Conservation (phyloP, 208 protist species). For the Crithidia expoeki region DNA sequence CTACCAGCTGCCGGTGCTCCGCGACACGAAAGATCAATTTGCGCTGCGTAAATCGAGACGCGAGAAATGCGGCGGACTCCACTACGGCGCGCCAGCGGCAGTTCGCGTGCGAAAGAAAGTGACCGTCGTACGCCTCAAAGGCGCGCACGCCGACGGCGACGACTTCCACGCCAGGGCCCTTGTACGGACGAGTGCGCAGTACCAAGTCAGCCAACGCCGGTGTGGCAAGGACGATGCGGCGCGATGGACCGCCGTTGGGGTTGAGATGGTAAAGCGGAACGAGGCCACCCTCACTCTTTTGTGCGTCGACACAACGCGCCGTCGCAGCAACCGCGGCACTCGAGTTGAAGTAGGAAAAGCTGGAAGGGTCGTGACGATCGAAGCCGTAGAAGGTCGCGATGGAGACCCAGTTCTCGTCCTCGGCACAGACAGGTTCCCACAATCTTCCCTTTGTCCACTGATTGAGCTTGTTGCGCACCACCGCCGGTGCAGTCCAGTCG, state of each 20-base stretch:
- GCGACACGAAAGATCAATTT: slow-evolving; percentile 58
- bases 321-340: not conserved
- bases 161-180: slow-evolving; percentile 91
- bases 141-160: slow-evolving; percentile 80
- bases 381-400: slow-evolving; percentile 84
- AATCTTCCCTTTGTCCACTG: slow-evolving; percentile 90
- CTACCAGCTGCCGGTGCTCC: slow-evolving; percentile 48
- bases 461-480: slow-evolving; percentile 75
- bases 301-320: not conserved
- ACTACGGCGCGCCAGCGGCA: slow-evolving; percentile 89
- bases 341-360: slow-evolving; percentile 48
- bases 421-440: slow-evolving; percentile 64
- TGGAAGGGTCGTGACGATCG: slow-evolving; percentile 38
- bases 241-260: slow-evolving; percentile 66
- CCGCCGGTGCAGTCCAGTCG: slow-evolving; percentile 39
- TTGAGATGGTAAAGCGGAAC: slow-evolving; percentile 89
- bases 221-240: slow-evolving; percentile 88
- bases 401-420: slow-evolving; percentile 73
- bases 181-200: slow-evolving; percentile 79
- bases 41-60: slow-evolving; percentile 51
- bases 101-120: slow-evolving; percentile 60
- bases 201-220: slow-evolving; percentile 66
- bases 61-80: slow-evolving; percentile 80
- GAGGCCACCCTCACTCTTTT: slow-evolving; percentile 31
- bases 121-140: slow-evolving; percentile 87